Percentiles rank a stretch among this genome's conserved stretches.
Conservation (phyloP, 768 basidiomycete species). For the Podaxis carcinomalis region DNA sequence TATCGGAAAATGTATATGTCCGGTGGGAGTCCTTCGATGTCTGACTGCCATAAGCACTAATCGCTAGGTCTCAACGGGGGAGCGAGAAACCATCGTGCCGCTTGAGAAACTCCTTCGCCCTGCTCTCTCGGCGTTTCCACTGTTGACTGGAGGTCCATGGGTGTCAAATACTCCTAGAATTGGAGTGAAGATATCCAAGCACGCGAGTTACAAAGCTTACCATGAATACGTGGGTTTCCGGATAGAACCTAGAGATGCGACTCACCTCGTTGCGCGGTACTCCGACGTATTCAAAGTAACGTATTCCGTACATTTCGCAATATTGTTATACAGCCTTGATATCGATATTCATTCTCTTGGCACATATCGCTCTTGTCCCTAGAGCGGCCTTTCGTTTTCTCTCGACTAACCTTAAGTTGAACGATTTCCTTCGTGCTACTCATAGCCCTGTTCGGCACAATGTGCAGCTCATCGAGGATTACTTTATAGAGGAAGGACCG, state of each 20-base stretch:
- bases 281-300: constrained; percentile 70
- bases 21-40: constrained; percentile 35
- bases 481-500: no score
- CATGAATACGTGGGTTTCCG: constrained; percentile 78
- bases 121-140: constrained; percentile 51
- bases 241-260: constrained; percentile 61
- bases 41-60: background rate
- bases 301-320: constrained; percentile 61
- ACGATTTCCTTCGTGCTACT: no score
- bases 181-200: constrained; percentile 85
- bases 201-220: constrained; percentile 79
- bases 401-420: background rate
- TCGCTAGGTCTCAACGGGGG: constrained; percentile 44
- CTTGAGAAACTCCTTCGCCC: constrained; percentile 53
- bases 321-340: constrained; percentile 58
- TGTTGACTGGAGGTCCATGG: constrained; percentile 63
- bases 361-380: constrained; percentile 22
- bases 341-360: constrained; percentile 48
- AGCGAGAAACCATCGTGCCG: constrained; percentile 65
- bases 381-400: constrained; percentile 10
- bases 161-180: constrained; percentile 94
- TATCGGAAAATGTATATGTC: constrained; percentile 78
- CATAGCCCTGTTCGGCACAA: no score
- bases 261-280: background rate
- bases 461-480: no score